Percentiles rank a stretch among this genome's conserved stretches.
phyloP scores from a whole-genome alignment of 2,329 filamentous ascomycete species.

The Nothopassalora personata region DNA sequence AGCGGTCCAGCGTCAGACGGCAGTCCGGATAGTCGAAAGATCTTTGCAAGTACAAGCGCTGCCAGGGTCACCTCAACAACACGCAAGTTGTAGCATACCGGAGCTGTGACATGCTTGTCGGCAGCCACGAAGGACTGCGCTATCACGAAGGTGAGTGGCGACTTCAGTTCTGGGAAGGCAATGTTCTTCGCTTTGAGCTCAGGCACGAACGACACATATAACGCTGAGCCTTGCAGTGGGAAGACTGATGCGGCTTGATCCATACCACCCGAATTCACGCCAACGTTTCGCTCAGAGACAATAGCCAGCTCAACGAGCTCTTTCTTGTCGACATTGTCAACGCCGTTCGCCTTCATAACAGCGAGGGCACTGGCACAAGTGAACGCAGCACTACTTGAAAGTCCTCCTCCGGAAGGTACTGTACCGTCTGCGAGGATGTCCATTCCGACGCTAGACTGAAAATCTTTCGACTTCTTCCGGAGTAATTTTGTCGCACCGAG shows the following conservation, averaged over 20 bases:
- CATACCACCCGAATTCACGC: constrained; percentile 97
- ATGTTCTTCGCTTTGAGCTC: constrained; percentile 70
- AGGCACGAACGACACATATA: constrained; percentile 87
- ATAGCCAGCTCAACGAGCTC: constrained; percentile 89
- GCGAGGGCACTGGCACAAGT: constrained; percentile 85
- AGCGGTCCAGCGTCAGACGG: constrained; percentile 76
- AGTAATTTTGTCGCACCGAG: constrained; percentile 75
- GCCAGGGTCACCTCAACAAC: constrained; percentile 94
- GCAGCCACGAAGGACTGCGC: constrained; percentile 91
- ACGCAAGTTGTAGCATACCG: constrained; percentile 91
- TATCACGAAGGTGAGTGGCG: constrained; percentile 85
- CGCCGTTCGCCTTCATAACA: constrained; percentile 79
- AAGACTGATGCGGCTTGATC: constrained; percentile 96
- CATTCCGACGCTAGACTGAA: constrained; percentile 69
- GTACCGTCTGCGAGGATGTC: constrained; percentile 85
- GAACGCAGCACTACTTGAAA: constrained; percentile 91
- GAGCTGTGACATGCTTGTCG: constrained; percentile 90
- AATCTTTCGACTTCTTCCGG: constrained; percentile 55
- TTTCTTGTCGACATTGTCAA: constrained; percentile 76
- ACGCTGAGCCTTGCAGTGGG: constrained; percentile 74
- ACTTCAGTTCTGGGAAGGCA: constrained; percentile 71
- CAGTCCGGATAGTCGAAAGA: constrained; percentile 56
- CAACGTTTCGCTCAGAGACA: constrained; percentile 87
- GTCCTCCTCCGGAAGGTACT: constrained; percentile 83
- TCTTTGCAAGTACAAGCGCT: constrained; percentile 60